These are phyloP conservation scores for Nicotiana sylvestris DNA, from an alignment of 257 asterid genomes.

Conservation along the genomic window DNA sequence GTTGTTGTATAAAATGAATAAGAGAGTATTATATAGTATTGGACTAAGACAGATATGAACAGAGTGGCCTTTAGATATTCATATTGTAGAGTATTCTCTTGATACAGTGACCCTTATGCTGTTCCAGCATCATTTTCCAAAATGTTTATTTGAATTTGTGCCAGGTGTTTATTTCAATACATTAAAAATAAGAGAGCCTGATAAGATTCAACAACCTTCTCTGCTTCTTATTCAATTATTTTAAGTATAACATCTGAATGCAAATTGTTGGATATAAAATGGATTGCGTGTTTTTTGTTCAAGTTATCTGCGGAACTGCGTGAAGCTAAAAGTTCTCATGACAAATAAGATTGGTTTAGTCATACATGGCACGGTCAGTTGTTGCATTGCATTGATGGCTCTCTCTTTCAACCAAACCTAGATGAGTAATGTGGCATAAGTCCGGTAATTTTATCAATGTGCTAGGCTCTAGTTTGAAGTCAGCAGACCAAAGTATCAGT, in stretches of 20 bases:
- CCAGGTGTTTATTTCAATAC: neutral
- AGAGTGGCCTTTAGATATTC: neutral
- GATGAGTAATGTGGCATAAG: neutral
- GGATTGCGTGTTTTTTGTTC: neutral
- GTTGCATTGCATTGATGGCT: neutral
- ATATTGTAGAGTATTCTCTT: neutral
- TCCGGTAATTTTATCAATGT: neutral
- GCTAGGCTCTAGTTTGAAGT: slow-evolving; percentile 37
- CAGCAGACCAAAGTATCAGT: slow-evolving; percentile 29
- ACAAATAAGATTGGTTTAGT: neutral
- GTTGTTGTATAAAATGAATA: neutral
- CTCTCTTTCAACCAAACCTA: neutral
- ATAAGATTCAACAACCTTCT: neutral
- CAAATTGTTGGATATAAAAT: neutral
- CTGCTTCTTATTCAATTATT: neutral
- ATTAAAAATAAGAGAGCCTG: neutral
- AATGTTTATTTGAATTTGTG: neutral
- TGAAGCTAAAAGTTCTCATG: neutral
- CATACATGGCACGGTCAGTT: neutral
- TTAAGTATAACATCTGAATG: neutral
- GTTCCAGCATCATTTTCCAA: neutral
- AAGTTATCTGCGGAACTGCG: neutral
- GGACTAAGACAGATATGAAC: neutral
- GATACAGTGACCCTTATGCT: neutral
- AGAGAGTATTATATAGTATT: neutral